These are phyloP conservation scores for Salix viminalis DNA, from an alignment of 345 rosid species.

Conservation along the genomic window DNA sequence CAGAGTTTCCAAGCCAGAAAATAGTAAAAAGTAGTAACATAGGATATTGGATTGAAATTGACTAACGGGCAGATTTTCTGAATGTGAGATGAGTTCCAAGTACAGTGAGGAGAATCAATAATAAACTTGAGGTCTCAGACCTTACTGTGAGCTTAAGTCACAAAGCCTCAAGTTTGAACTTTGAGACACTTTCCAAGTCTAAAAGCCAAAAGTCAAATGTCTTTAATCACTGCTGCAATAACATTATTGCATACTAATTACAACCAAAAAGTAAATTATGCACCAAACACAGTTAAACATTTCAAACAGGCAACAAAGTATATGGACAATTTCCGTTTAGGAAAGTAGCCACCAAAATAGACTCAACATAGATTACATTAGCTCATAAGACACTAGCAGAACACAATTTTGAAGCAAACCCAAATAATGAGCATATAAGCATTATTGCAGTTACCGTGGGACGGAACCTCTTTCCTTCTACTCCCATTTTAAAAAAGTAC, in stretches of 20 bases:
- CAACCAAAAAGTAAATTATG: not conserved
- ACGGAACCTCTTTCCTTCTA: conserved; percentile 90
- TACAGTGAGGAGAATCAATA: not conserved
- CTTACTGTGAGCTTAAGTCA: not conserved
- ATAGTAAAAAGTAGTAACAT: not conserved
- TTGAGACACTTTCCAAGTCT: no score
- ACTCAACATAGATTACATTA: not conserved
- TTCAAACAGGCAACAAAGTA: not conserved
- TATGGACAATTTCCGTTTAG: not conserved
- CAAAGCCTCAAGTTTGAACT: not conserved
- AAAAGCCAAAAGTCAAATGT: not conserved
- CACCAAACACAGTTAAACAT: not conserved
- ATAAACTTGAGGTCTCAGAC: not conserved
- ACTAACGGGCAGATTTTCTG: not conserved
- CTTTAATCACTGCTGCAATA: not conserved
- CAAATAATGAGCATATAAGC: not conserved
- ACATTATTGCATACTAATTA: not conserved
- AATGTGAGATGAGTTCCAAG: not conserved
- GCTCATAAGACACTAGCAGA: not conserved
- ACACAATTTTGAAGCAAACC: not conserved
- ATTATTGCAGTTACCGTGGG: conserved; percentile 57
- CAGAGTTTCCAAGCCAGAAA: not conserved
- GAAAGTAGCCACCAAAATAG: not conserved
- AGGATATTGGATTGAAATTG: not conserved
- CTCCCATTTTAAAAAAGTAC: conserved; percentile 85